A percentile compares a stretch with the other conserved stretches of the same genome.
Conservation (phyloP, 495 filamentous ascomycete genomes). For the Echria macrotheca region DNA sequence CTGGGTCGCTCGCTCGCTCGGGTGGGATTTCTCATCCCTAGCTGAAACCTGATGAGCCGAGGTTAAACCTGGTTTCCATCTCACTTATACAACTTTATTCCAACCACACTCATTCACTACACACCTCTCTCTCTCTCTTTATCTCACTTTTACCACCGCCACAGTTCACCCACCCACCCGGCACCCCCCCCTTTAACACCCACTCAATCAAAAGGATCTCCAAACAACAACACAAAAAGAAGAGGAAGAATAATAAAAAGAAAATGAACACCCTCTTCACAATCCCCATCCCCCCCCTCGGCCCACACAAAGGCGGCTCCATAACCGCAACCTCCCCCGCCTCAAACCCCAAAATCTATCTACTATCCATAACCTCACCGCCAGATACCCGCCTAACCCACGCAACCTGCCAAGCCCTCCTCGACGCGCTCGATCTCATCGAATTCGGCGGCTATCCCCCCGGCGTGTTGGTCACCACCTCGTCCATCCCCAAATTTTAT, state of each 20-base stretch:
- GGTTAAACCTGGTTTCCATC: no score
- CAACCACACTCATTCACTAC: no score
- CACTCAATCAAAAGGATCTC: background rate
- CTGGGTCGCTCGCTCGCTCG: no score
- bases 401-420: constrained; percentile 56
- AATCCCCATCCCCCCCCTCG: constrained; percentile 33
- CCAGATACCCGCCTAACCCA: constrained; percentile 72
- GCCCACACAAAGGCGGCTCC: constrained; percentile 38
- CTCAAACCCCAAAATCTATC: constrained; percentile 57
- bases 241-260: no score
- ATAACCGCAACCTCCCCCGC: constrained; percentile 54
- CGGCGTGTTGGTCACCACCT: constrained; percentile 71
- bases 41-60: no score
- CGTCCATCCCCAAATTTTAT: constrained; percentile 71
- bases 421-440: constrained; percentile 66
- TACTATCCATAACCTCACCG: constrained; percentile 65
- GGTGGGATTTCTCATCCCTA: no score
- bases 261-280: constrained; percentile 32
- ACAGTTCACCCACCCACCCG: background rate
- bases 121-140: no score
- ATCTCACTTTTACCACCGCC: no score
- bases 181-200: background rate
- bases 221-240: background rate
- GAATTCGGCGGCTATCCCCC: constrained; percentile 57
- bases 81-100: no score